phyloP scores from a whole-genome alignment of 2,329 filamentous ascomycete species.

The Pseudogymnoascus destructans region DNA sequence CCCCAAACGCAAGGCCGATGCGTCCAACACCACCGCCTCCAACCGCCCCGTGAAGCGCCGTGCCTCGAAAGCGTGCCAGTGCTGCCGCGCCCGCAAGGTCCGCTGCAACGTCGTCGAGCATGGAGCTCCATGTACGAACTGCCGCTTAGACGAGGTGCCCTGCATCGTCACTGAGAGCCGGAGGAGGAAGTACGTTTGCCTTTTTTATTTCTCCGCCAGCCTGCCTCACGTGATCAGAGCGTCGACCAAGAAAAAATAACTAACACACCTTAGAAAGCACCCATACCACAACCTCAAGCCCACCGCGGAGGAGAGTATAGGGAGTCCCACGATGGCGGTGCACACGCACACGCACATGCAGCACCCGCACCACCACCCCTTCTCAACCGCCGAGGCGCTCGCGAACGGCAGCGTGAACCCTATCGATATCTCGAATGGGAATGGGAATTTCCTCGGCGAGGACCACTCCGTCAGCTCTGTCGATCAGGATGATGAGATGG shows the following conservation, averaged over 20 bases:
- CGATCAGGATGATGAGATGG: conserved; percentile 14
- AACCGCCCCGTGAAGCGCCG: conserved; percentile 48
- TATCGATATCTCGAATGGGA: conserved; percentile 19
- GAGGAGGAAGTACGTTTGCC: conserved; percentile 47
- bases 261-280: neutral
- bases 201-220: conserved; percentile 17
- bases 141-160: conserved; percentile 33
- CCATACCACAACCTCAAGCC: neutral
- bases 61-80: conserved; percentile 83
- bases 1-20: conserved; percentile 17
- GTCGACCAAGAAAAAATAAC: conserved; percentile 3
- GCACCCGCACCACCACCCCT: conserved; percentile 11
- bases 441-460: neutral
- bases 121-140: conserved; percentile 24
- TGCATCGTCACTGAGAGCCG: conserved; percentile 48
- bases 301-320: neutral
- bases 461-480: conserved; percentile 15
- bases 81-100: conserved; percentile 79
- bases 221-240: conserved; percentile 18
- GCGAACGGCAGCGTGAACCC: conserved; percentile 20
- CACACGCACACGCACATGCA: conserved; percentile 8
- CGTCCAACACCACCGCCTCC: conserved; percentile 17
- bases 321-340: neutral
- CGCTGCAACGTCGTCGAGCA: conserved; percentile 61
- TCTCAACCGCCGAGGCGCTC: conserved; percentile 13